These are phyloP conservation scores for Astrothelium macrocarpum DNA, from an alignment of 495 filamentous ascomycete genomes.

Conservation along the genomic window DNA sequence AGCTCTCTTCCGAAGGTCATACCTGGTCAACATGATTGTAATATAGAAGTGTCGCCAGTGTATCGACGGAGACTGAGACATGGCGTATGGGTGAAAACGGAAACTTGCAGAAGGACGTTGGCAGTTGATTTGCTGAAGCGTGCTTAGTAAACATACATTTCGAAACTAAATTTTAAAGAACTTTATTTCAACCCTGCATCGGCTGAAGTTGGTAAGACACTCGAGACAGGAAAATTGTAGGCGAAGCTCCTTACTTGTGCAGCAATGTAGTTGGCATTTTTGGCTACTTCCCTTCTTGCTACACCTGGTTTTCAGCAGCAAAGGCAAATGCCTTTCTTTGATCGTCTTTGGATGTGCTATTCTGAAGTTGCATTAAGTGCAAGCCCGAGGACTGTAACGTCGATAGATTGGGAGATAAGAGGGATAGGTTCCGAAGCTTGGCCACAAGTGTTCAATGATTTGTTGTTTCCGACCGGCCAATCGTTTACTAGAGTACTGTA, in stretches of 20 bases:
- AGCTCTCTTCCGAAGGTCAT: neutral
- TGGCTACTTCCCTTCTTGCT: neutral
- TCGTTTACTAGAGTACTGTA: neutral
- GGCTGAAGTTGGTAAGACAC: too few relatives aligned
- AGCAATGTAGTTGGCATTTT: neutral
- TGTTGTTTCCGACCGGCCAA: neutral
- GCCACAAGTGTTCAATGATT: neutral
- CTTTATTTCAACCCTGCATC: too few relatives aligned
- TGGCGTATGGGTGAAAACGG: too few relatives aligned
- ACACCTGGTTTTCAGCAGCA: neutral
- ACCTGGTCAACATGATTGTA: neutral
- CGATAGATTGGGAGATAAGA: neutral
- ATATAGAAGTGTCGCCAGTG: too few relatives aligned
- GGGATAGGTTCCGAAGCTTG: neutral
- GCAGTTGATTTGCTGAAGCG: too few relatives aligned
- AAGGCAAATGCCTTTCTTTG: neutral
- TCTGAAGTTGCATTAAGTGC: neutral
- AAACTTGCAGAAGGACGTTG: too few relatives aligned
- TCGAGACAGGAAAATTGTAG: too few relatives aligned
- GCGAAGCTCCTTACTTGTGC: neutral
- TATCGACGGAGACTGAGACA: too few relatives aligned
- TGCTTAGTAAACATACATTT: too few relatives aligned
- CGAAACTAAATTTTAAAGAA: too few relatives aligned
- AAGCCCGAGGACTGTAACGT: neutral
- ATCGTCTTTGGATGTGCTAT: neutral